Conservation (phyloP, 2,329 filamentous ascomycete genomes). For the Aspergillus carbonarius region DNA sequence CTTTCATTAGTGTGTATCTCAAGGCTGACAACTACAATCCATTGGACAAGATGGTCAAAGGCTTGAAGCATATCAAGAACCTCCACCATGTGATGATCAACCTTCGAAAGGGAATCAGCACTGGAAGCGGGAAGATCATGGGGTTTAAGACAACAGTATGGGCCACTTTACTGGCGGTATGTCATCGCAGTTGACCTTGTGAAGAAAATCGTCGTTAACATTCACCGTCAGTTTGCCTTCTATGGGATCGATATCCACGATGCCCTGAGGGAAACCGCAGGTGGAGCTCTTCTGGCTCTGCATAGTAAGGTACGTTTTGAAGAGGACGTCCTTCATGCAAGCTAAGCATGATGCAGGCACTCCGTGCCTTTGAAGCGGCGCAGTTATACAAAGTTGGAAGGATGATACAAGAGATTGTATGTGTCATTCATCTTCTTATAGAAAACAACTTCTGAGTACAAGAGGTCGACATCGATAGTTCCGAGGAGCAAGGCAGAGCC, state of each 20-base stretch:
- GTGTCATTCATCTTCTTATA: background rate
- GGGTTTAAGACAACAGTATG: conserved; percentile 68
- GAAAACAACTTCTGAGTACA: conserved; percentile 11
- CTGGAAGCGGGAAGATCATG: conserved; percentile 48
- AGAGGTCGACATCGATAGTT: conserved; percentile 75
- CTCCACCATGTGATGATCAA: conserved; percentile 67
- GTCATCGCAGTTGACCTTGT: conserved; percentile 11
- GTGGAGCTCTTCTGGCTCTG: conserved; percentile 54
- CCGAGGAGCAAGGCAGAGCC: conserved; percentile 67
- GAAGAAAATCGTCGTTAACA: background rate
- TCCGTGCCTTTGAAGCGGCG: conserved; percentile 58
- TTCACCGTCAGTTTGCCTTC: conserved; percentile 61
- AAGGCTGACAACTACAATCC: conserved; percentile 64
- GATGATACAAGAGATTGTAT: conserved; percentile 65
- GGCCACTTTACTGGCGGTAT: conserved; percentile 63
- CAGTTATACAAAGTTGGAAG: conserved; percentile 66
- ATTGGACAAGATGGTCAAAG: conserved; percentile 57
- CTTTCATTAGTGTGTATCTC: conserved; percentile 66
- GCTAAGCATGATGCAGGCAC: conserved; percentile 45
- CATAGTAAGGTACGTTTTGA: conserved; percentile 50
- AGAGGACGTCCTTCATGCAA: background rate
- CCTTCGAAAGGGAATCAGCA: conserved; percentile 74
- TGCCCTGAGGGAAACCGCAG: conserved; percentile 57
- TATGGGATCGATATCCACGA: conserved; percentile 70
- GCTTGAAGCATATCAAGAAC: conserved; percentile 72